These are phyloP conservation scores for Podochytrium sp. DNA, from an alignment of 192 early-diverging fungal species.

Conservation along the genomic window DNA sequence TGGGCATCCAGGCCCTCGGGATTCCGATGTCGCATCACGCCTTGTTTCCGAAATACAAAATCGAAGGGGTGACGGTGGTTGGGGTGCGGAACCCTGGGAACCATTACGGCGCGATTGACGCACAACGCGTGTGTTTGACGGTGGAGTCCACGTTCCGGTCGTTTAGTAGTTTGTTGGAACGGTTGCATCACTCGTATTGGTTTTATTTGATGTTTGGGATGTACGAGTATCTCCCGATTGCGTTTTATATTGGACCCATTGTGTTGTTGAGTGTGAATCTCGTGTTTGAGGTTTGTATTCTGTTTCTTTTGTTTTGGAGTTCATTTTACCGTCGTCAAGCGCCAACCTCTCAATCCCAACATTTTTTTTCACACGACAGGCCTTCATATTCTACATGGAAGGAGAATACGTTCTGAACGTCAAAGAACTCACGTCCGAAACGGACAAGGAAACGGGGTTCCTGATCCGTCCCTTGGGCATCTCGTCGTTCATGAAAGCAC, in stretches of 20 bases:
- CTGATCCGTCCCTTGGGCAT: conserved; percentile 24
- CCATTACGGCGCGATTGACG: conserved; percentile 6
- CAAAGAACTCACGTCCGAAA: conserved; percentile 24
- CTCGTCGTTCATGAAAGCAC: conserved; percentile 16
- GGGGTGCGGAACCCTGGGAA: conserved; percentile 27
- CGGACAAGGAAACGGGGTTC: conserved; percentile 28
- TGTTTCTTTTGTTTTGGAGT: neutral
- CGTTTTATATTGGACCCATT: conserved; percentile 85
- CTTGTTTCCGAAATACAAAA: conserved; percentile 67
- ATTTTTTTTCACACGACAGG: neutral
- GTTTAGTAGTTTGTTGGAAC: conserved; percentile 90
- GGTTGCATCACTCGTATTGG: conserved; percentile 95
- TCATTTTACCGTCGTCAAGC: conserved; percentile 12
- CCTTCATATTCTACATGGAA: conserved; percentile 31
- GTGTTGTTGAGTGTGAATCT: conserved; percentile 76
- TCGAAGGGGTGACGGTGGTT: conserved; percentile 45
- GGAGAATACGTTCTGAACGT: conserved; percentile 34
- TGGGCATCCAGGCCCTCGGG: conserved; percentile 71
- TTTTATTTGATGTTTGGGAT: conserved; percentile 91
- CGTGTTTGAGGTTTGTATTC: conserved; percentile 41
- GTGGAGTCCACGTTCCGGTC: conserved; percentile 83
- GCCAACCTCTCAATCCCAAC: no score
- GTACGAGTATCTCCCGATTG: conserved; percentile 81
- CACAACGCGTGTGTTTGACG: conserved; percentile 16
- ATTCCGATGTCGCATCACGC: conserved; percentile 72